Base-by-base conservation (phyloP, 2,329 filamentous ascomycete species). In the Beauveria brongniartii region DNA sequence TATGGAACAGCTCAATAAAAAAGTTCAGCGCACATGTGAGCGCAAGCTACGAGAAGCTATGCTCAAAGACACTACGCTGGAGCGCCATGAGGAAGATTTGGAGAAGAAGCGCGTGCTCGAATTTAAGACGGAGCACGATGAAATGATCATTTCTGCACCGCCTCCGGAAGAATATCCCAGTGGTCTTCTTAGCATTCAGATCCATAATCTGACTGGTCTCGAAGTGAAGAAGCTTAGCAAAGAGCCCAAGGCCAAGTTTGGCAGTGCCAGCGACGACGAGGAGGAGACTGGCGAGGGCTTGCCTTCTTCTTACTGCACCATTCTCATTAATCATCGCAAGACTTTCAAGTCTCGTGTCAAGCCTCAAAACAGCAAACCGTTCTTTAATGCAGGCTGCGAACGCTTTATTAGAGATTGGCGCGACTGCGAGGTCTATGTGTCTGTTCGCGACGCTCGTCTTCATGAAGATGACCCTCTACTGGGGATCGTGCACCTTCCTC, bases 351-450 rank as follows among this genome's bases (percentile, higher is more conserved):
- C 88, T 2, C 77, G 89, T 18, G 90, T 88, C 0, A 91, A 92
- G 72, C 88, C 89, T 1, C 90, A 90, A 74, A 91, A 90, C 64
- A 81, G 85, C 0, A 90, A 90, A 67, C 89, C 89, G 0, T 91
- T 91, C 71, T 91, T 89, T 77, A 91, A 91, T 65, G 88, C 89
- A 3, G 86, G 86, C 6, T 89, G 84, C 2, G 89, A 92, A 70
- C 81, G 86, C 5, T 90, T 90, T 64, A 79, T 91, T 44, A 78
- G 83, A 14, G 85, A 91, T 69, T 90, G 87, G 81, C 78, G 77
- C 18, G 83, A 80, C 14, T 81, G 85, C 1, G 87, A 91, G 69
- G 77, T 91, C 37, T 86, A 89, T 64, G 74, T 92, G 34, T 78
- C 81, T 1, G 86, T 90, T 1, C 81, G 87, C 12, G 89, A 91